A percentile compares a stretch with the other conserved stretches of the same genome.
phyloP scores from a whole-genome alignment of 257 asterid genomes.

The Solanum habrochaites region DNA sequence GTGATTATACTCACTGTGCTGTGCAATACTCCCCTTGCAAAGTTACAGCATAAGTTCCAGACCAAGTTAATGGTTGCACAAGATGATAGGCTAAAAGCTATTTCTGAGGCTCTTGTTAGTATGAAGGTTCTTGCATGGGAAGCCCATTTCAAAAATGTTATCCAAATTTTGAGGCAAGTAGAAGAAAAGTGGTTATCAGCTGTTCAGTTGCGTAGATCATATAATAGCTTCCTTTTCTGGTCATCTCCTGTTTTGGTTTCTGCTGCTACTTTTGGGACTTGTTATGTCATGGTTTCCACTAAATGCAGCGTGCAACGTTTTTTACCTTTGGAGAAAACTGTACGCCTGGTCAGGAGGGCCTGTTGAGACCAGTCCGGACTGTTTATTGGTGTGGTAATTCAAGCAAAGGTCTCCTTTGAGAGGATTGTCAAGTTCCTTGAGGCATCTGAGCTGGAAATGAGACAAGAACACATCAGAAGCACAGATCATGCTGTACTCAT shows the following conservation, averaged over 20 bases:
- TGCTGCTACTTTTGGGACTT: slow-evolving; percentile 63
- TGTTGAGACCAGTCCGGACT: slow-evolving; percentile 59
- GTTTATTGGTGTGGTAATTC: slow-evolving; percentile 69
- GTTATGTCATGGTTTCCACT: slow-evolving; percentile 71
- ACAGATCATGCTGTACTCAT: slow-evolving; percentile 49
- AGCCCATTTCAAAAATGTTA: slow-evolving; percentile 23
- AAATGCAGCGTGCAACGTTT: slow-evolving; percentile 66
- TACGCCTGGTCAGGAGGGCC: slow-evolving; percentile 85
- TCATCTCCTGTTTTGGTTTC: slow-evolving; percentile 78
- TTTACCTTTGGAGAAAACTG: slow-evolving; percentile 80
- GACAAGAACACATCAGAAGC: slow-evolving; percentile 29
- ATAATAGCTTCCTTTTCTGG: slow-evolving; percentile 54
- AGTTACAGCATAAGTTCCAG: slow-evolving; percentile 8
- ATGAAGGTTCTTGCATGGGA: slow-evolving; percentile 16
- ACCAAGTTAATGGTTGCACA: slow-evolving; percentile 8
- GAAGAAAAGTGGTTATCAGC: slow-evolving; percentile 68
- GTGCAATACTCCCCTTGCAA: slow-evolving; percentile 7
- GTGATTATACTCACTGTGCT: slow-evolving; percentile 3
- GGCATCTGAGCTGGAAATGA: slow-evolving; percentile 49
- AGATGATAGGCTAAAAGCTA: slow-evolving; percentile 3
- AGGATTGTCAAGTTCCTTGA: slow-evolving; percentile 69
- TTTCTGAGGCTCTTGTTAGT: slow-evolving; percentile 6
- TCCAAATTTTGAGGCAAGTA: slow-evolving; percentile 37
- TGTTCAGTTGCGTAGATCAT: slow-evolving; percentile 39
- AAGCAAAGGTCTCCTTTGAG: slow-evolving; percentile 83